Base-by-base conservation (phyloP, 768 basidiomycete genomes). In the Cubamyces sp. region DNA sequence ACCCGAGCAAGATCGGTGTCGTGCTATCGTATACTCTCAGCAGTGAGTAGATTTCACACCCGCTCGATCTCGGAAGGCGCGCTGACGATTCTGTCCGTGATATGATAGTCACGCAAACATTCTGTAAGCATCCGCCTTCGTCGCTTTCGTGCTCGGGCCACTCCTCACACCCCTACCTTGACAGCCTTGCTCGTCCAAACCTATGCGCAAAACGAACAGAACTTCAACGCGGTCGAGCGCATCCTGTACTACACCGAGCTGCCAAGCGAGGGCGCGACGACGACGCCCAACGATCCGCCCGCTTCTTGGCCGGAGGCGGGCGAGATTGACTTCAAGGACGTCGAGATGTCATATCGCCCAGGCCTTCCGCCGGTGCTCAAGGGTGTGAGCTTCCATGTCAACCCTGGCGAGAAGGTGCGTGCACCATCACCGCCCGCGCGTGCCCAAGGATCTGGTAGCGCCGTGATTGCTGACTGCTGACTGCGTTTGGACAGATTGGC, bases 301-400 rank as follows among this genome's bases (percentile, higher is more conserved):
- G 57, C 79, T 3, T 76, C 82, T 2, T 97, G 96, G 96, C 96
- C 96, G 1, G 73, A 79, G 1, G 67, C 83, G 7, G 96, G 96
- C 8, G 77, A 77, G 37, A 81, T 97, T 59, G 84, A 87, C 66
- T 83, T 98, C 69, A 84, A 86, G 61, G 76, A 92, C 51, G 84
- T 95, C 19, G 82, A 87, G 39, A 80, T 98, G 76, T 84, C 81
- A 52, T 98, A 97, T 73, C 84, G 96, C 25, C 89, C 91, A 0
- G 95, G 89, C 46, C 81, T 98, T n/a, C 92, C 95, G 1, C 77
- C 87, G 4, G 94, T 97, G 9, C 78, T 98, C 26, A 92, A 91
- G 74, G 90, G 88, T 7, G 75, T 98, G 53, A 84, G 80, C 19
- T 83, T 97, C 80, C 74, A 75, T 30, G 79, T 97, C 26, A 74